These are phyloP conservation scores for Pseudocercospora pini-densiflorae DNA, from an alignment of 2,329 filamentous ascomycete species.

Conservation along the genomic window DNA sequence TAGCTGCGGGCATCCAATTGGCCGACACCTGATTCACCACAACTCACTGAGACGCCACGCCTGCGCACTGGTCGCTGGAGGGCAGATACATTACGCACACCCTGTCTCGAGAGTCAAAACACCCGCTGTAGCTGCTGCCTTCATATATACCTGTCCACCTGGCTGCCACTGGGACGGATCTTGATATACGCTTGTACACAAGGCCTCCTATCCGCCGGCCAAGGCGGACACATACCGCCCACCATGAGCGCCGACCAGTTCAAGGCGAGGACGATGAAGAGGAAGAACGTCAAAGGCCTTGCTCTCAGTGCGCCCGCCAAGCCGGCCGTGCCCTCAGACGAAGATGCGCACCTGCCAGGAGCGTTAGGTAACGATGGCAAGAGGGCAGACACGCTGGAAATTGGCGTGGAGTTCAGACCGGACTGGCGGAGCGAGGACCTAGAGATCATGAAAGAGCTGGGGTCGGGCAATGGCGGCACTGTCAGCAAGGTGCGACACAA, in stretches of 20 bases:
- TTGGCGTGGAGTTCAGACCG: conserved; percentile 95
- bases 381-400: conserved; percentile 78
- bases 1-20: conserved; percentile 14
- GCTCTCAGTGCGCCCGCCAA: conserved; percentile 82
- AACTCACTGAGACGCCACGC: conserved; percentile 3
- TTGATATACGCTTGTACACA: not conserved
- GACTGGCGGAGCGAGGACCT: conserved; percentile 91
- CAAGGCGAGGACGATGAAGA: conserved; percentile 83
- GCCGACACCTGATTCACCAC: conserved; percentile 14
- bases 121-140: conserved; percentile 1
- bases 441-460: conserved; percentile 90
- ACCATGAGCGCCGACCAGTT: conserved; percentile 61
- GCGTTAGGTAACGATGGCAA: conserved; percentile 61
- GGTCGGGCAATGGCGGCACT: conserved; percentile 94
- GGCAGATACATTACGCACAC: conserved; percentile 14
- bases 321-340: conserved; percentile 70
- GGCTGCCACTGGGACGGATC: not conserved
- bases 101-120: conserved; percentile 8
- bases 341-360: conserved; percentile 66
- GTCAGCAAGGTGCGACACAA: conserved; percentile 98
- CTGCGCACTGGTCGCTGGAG: conserved; percentile 10
- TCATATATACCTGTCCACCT: not conserved
- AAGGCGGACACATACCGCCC: conserved; percentile 21
- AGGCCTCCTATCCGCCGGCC: conserved; percentile 19
- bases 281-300: conserved; percentile 98